Conservation (phyloP, 2,329 filamentous ascomycete species). For the Aspergillus felis region DNA sequence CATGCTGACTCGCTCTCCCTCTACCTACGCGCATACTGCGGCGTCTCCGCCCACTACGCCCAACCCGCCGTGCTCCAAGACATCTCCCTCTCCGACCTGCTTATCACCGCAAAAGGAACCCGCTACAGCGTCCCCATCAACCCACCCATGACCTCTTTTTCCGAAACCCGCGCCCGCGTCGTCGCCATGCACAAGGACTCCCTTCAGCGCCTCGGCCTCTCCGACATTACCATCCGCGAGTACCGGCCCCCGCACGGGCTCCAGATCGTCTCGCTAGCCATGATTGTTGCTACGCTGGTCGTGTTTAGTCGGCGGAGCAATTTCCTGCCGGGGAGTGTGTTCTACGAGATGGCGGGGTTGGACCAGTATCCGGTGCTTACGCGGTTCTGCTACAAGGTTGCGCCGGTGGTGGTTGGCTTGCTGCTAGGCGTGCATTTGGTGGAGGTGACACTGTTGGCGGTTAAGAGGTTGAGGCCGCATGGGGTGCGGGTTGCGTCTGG, state of each 20-base stretch:
- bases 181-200: constrained; percentile 67
- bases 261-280: constrained; percentile 53
- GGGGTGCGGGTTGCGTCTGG: constrained; percentile 47
- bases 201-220: constrained; percentile 58
- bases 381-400: constrained; percentile 55
- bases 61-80: constrained; percentile 60
- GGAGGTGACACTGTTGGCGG: constrained; percentile 55
- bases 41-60: constrained; percentile 54
- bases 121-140: constrained; percentile 57
- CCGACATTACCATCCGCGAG: constrained; percentile 52
- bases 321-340: constrained; percentile 50
- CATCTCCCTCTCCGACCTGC: constrained; percentile 61
- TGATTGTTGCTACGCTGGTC: constrained; percentile 54
- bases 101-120: constrained; percentile 51
- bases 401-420: constrained; percentile 54
- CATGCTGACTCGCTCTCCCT: constrained; percentile 70
- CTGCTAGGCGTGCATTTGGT: constrained; percentile 61
- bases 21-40: constrained; percentile 71
- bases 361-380: constrained; percentile 56
- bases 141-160: constrained; percentile 65
- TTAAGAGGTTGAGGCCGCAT: constrained; percentile 47
- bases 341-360: constrained; percentile 49
- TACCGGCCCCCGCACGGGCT: constrained; percentile 49
- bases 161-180: constrained; percentile 65
- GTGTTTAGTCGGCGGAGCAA: constrained; percentile 49